Base-by-base conservation (phyloP, 306 rosid species). In the Quercus bicolor region DNA sequence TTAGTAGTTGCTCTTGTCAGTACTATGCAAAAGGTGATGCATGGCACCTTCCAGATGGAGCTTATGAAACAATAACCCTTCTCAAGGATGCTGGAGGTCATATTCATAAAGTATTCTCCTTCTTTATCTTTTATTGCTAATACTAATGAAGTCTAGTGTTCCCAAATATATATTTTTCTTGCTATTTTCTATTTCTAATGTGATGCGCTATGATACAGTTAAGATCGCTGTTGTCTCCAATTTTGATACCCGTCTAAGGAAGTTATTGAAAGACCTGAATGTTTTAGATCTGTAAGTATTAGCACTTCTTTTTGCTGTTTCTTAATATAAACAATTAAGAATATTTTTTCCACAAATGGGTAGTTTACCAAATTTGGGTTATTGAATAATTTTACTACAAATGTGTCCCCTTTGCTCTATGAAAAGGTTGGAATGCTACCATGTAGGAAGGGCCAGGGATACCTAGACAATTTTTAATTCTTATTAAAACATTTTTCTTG, bases 71-170 rank as follows among this genome's bases (percentile, higher is more conserved):
- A 79, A 84, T 95, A 77, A 69, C 71, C 60, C 82, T 74, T 86
- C 95, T 95, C 87, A 95, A 92, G 87, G 93, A 90, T 70, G 94
- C 94, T 18, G 98, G 98, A 89, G 98, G 98, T 94, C 80, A 79
- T 56, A 57, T 54, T 75, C 56, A 51, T 77, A 34, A 59, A 62
- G 70, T 72, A 75, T 70, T 69, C 71, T 5, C 29, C 78, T 54
- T 11, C 15, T 48, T 65, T 33, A 56, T 73, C 57, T 79, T 45
- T 62, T 8, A 77, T 52, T 37, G 21, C 45, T 65, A 78, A 56
- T 75, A 57, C 60, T 73, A 34, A 55, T 77, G 68, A 56, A 78
- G 45, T 53, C 78, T 23, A 48, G 10, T 45, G 73, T 28, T 66
- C 33, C 43, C 23, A 61, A 24, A 74, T 68, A 48, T 48, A 12